Percentiles rank a stretch among this genome's conserved stretches.
phyloP scores from a whole-genome alignment of 148 eudicot genomes.

The Suaeda aralocaspica region DNA sequence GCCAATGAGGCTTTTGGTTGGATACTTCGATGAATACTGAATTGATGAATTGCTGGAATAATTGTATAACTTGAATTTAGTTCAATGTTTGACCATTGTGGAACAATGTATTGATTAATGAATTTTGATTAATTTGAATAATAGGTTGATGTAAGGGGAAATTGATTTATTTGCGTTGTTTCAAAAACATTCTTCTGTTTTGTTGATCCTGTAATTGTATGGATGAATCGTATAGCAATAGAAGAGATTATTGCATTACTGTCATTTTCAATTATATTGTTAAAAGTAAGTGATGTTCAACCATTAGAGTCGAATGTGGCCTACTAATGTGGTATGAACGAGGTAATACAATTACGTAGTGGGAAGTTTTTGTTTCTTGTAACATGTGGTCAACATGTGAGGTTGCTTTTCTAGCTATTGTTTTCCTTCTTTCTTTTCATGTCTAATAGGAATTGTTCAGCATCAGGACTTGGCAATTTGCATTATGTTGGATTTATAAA shows the following conservation, averaged over 20 bases:
- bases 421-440: neutral
- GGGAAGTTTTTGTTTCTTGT: neutral
- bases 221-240: neutral
- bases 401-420: conserved; percentile 4
- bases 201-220: neutral
- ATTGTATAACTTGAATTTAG: neutral
- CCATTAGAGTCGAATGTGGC: neutral
- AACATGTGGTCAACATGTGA: neutral
- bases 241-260: too few species aligned
- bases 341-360: neutral
- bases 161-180: too few species aligned
- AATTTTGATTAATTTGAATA: neutral
- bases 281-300: neutral
- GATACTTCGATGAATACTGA: neutral
- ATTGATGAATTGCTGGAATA: neutral
- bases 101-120: neutral
- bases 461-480: neutral
- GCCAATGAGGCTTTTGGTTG: neutral
- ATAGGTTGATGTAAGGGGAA: too few species aligned
- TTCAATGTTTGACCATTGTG: neutral
- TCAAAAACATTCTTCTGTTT: neutral
- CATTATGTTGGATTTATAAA: neutral
- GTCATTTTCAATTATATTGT: neutral
- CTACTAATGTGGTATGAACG: neutral
- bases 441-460: neutral